Base-by-base conservation (phyloP, 495 filamentous ascomycete genomes). In the Talaromyces liani region DNA sequence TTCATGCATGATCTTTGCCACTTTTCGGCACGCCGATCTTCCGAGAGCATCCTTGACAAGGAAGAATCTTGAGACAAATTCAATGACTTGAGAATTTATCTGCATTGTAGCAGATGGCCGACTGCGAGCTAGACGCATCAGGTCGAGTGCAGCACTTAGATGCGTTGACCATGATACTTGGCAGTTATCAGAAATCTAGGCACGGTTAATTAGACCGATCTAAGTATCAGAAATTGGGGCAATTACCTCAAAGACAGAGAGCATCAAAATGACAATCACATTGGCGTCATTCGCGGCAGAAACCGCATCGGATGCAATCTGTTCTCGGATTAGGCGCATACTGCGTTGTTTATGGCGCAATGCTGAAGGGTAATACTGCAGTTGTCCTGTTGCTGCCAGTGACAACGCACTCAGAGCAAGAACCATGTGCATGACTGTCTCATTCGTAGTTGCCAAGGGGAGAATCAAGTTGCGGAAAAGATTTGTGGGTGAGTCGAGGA, bases 31-130 rank as follows among this genome's bases (percentile, higher is more conserved):
- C 6, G 60, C 60, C 24, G 60, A 49, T 6, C 60, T 39, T 12
- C 60, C 60, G 27, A 62, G 27, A 22, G 60, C 60, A 62, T 62
- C 60, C 45, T 62, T 62, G 25, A 62, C 60, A 36, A 62, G 60
- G 27, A 62, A 62, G 7, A 62, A 62, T 16, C 60, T 47, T 22
- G 60, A 53, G 16, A 62, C 60, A 12, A 62, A 62, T 16, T 62
- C 41, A 3, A 53, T 49, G 9, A 62, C 60, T 24, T 62, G 60
- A 12, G 60, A 41, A 14, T 22, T 54, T 8, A 62, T 53, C n/a
- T 41, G 14, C 27, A 20, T 25, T 2, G 33, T 5, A 14, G 45
- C 29, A 31, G 60, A 24, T 20, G 9, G n/a, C 9, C 51, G 18
- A 24, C 12, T 27, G 45, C 39, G 41, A 24, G 60, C 41, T 7